These are phyloP conservation scores for Tillandsia leiboldiana DNA, from an alignment of 176 grass and related monocot genomes.

Conservation along the genomic window DNA sequence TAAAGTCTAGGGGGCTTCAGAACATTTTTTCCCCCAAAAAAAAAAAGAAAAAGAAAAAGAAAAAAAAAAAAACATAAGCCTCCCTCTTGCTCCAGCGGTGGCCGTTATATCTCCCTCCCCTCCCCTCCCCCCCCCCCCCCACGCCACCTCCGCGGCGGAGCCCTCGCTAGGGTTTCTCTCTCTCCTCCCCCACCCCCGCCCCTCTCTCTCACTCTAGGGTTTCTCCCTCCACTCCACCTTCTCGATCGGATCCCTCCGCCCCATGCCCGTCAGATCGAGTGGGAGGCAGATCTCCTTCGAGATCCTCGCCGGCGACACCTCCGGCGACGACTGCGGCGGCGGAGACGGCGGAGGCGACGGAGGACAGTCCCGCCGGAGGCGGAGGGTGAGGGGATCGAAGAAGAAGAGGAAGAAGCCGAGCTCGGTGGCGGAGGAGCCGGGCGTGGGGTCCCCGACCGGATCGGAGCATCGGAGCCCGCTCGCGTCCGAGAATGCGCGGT, in stretches of 20 bases:
- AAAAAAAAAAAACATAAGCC: too few species aligned
- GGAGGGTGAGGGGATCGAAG: slow-evolving; percentile 28
- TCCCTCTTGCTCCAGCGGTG: too few species aligned
- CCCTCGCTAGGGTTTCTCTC: too few species aligned
- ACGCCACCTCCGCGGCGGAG: too few species aligned
- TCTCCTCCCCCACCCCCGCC: too few species aligned
- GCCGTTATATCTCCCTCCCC: too few species aligned
- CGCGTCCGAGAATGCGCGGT: neutral
- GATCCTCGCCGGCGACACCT: slow-evolving; percentile 48
- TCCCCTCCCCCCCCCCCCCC: too few species aligned
- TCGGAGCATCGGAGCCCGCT: too few species aligned
- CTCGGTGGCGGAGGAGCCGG: slow-evolving; percentile 24
- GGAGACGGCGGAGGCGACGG: slow-evolving; percentile 16
- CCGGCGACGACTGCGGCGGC: slow-evolving; percentile 23
- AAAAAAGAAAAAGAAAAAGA: too few species aligned
- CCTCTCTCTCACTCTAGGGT: too few species aligned
- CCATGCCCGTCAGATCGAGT: slow-evolving; percentile 58
- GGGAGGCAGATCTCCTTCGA: slow-evolving; percentile 67
- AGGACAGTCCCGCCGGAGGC: slow-evolving; percentile 34
- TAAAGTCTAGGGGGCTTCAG: neutral
- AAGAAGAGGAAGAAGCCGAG: slow-evolving; percentile 19
- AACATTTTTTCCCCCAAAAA: too few species aligned
- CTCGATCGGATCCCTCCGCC: neutral
- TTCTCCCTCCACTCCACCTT: neutral
- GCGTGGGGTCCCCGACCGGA: too few species aligned